Conservation (phyloP, 163 green algal species). For the Coccomyxa subellipsoidea region DNA sequence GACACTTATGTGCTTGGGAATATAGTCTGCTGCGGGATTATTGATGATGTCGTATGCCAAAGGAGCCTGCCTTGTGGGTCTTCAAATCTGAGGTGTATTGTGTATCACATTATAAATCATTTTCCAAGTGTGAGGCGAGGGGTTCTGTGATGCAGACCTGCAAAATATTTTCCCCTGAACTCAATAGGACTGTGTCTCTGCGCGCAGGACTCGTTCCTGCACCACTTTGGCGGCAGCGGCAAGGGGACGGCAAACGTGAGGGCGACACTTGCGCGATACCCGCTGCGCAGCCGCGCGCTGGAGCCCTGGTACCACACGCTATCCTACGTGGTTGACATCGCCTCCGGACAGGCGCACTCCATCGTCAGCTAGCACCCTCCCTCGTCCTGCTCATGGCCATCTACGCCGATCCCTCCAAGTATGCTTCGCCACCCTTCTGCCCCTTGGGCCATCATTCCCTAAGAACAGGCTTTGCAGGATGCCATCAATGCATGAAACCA, state of each 20-base stretch:
- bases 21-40: too few species aligned
- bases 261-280: not conserved
- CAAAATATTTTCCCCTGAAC: too few species aligned
- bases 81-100: too few species aligned
- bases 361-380: not conserved
- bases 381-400: constrained; percentile 3
- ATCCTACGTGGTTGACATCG: not conserved
- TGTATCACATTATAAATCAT: too few species aligned
- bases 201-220: not conserved
- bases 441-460: too few species aligned
- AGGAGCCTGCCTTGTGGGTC: too few species aligned
- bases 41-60: too few species aligned
- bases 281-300: not conserved
- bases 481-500: too few species aligned
- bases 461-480: too few species aligned
- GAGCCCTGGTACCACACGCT: constrained; percentile 1
- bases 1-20: too few species aligned
- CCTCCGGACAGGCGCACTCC: not conserved
- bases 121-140: too few species aligned
- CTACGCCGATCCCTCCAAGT: not conserved
- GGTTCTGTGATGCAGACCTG: too few species aligned
- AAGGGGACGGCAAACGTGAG: not conserved
- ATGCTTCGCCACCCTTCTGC: not conserved
- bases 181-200: not conserved
- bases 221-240: constrained; percentile 4